Conservation (phyloP, 768 basidiomycete species). For the Leccinum aurantiacum region DNA sequence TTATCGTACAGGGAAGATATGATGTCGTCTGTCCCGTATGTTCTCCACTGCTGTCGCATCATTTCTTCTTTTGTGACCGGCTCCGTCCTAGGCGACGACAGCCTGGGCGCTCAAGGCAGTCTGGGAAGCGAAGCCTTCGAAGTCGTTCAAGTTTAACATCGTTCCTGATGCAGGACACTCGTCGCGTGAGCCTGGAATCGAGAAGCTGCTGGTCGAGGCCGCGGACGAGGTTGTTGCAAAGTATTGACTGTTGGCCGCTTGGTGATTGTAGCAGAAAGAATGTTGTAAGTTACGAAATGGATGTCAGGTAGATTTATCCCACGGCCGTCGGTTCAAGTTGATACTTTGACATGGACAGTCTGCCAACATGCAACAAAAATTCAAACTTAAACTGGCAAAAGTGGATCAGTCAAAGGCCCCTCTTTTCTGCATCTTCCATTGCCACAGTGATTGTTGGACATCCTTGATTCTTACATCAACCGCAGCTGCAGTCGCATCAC, state of each 20-base stretch:
- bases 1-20: slow-evolving; percentile 84
- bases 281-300: neutral
- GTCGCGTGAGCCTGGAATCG: slow-evolving; percentile 68
- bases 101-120: slow-evolving; percentile 79
- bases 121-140: slow-evolving; percentile 69
- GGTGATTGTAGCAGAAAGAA: neutral
- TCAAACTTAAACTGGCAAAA: neutral
- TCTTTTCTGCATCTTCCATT: neutral
- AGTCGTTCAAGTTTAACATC: slow-evolving; percentile 47
- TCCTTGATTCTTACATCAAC: slow-evolving; percentile 5
- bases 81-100: slow-evolving; percentile 61
- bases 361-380: neutral
- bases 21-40: slow-evolving; percentile 85
- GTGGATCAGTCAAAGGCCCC: neutral
- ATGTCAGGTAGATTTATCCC: neutral
- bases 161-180: slow-evolving; percentile 90
- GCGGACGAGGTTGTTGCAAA: slow-evolving; percentile 29
- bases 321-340: neutral
- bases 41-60: slow-evolving; percentile 4
- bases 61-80: slow-evolving; percentile 1
- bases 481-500: neutral
- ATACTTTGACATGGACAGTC: neutral
- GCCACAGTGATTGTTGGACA: neutral
- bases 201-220: slow-evolving; percentile 69
- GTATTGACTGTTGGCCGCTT: slow-evolving; percentile 13